phyloP scores from a whole-genome alignment of 495 filamentous ascomycete genomes.

The Haplographium delicatum region DNA sequence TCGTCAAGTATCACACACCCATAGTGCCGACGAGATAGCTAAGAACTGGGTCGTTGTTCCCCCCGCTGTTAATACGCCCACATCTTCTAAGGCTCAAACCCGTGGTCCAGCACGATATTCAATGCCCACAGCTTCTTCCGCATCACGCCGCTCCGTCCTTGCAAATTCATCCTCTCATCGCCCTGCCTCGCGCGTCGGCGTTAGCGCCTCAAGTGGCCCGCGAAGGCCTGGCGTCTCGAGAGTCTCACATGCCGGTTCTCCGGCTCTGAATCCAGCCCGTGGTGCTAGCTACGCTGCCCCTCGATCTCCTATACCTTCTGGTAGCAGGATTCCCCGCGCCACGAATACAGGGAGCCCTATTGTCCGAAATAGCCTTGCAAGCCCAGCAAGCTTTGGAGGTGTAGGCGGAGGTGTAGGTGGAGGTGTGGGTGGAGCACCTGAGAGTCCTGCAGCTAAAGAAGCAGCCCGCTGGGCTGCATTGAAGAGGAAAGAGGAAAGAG shows the following conservation, averaged over 20 bases:
- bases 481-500: constrained; percentile 63
- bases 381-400: too few species aligned
- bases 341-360: not conserved
- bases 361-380: too few species aligned
- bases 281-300: constrained; percentile 51
- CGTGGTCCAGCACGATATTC: constrained; percentile 12
- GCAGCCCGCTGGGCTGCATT: constrained; percentile 62
- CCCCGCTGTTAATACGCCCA: constrained; percentile 12
- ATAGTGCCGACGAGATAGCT: constrained; percentile 49
- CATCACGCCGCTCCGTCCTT: constrained; percentile 3
- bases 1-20: constrained; percentile 40
- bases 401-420: constrained; percentile 6
- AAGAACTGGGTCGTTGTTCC: constrained; percentile 74
- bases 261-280: constrained; percentile 32
- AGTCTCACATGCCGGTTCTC: constrained; percentile 44
- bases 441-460: constrained; percentile 47
- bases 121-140: constrained; percentile 16
- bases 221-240: constrained; percentile 31
- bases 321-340: constrained; percentile 21
- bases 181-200: constrained; percentile 21
- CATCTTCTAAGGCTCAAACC: constrained; percentile 12
- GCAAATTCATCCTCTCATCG: constrained; percentile 1
- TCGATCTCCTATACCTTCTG: constrained; percentile 29
- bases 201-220: constrained; percentile 28
- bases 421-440: not conserved